Evolutionary conservation across 1,139 yeast species (phyloP).

Genomic region (Geotrichum cucujoidarum): DNA sequence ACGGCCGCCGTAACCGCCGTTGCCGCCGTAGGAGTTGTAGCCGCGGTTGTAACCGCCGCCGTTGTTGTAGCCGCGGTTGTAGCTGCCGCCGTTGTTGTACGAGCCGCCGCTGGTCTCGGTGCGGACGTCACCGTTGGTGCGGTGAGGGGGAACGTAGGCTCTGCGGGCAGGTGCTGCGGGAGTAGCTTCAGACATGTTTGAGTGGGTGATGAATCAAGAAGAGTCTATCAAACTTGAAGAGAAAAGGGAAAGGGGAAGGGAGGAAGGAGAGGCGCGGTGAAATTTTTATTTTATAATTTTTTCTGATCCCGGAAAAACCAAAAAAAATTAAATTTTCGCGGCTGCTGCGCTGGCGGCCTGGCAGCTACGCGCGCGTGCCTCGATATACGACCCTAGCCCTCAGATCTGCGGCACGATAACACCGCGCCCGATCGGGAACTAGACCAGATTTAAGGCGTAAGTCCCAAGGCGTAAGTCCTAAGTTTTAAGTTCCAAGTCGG

Average conservation of each 20-base stretch:
- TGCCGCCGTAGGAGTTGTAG: background rate
- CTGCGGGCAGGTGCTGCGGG: slow-evolving; percentile 12
- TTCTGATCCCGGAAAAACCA: background rate
- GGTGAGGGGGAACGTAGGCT: slow-evolving; percentile 20
- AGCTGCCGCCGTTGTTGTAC: slow-evolving; percentile 4
- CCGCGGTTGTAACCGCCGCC: background rate
- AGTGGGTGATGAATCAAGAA: background rate
- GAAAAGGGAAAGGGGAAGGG: background rate
- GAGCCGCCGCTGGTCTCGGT: slow-evolving; percentile 6
- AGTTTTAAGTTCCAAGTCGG: background rate
- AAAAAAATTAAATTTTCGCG: background rate
- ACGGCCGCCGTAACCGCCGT: slow-evolving; percentile 16
- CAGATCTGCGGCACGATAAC: too few species aligned
- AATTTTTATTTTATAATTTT: background rate
- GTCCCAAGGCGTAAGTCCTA: background rate
- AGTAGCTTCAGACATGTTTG: slow-evolving; percentile 16
- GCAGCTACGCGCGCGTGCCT: background rate
- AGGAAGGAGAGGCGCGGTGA: background rate
- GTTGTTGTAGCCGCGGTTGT: slow-evolving; percentile 7
- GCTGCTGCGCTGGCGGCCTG: too few species aligned
- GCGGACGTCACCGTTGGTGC: slow-evolving; percentile 10
- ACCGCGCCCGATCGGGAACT: too few species aligned
- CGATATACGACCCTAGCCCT: slow-evolving; percentile 1
- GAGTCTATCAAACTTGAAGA: slow-evolving; percentile 11
- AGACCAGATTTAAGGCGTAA: too few species aligned